Evolutionary conservation across 768 basidiomycete genomes (phyloP), one percentile per base, ranked within the genome.

Genomic region (Thelephora ganbajun): DNA sequence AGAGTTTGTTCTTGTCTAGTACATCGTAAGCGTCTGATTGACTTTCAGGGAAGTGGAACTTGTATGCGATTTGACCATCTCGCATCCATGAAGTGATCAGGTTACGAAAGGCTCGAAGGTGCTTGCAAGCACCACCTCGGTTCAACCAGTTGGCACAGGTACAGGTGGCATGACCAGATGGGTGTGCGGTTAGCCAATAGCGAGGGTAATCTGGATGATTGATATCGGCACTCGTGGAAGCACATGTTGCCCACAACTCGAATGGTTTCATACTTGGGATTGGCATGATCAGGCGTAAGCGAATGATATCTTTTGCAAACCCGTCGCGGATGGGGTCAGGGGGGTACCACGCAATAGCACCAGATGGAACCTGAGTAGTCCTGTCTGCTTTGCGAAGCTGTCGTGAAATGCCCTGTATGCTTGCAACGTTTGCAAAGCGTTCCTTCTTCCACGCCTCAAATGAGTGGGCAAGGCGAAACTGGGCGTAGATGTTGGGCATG

Each of bases 401-500:
- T 22, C 7, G 16, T 12, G 22, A 14, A 16, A 48, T 11, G 18
- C 23, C n/a, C 35, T 41, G 35, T 34, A 20, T 11, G 16, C 35
- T 12, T 34, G 20, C 6, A 11, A 11, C 19, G 36, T 48, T 12
- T 20, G 16, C 9, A 43, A 49, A 46, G 3, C 45, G 51, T 43
- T 14, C 20, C 12, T 3, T 33, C 20, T 35, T 45, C 48, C 45
- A 53, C 9, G 23, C 16, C 2, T 19, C 13, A 43, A 42, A 45
- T 2, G 18, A 30, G 3, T 16, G 12, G 11, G n/a, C 12, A 33
- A 50, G 5, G 6, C 48, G 50, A 16, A 48, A 54, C 14, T 41
- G 46, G 5, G 33, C 46, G 49, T 51, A 61, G 19, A 62, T 54
- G 0, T 16, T 26, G 0, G 61, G 61, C 12, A 62, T 48, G n/a